phyloP scores from a whole-genome alignment of 352 stramenopile genomes.

The Phytophthora chlamydospora region DNA sequence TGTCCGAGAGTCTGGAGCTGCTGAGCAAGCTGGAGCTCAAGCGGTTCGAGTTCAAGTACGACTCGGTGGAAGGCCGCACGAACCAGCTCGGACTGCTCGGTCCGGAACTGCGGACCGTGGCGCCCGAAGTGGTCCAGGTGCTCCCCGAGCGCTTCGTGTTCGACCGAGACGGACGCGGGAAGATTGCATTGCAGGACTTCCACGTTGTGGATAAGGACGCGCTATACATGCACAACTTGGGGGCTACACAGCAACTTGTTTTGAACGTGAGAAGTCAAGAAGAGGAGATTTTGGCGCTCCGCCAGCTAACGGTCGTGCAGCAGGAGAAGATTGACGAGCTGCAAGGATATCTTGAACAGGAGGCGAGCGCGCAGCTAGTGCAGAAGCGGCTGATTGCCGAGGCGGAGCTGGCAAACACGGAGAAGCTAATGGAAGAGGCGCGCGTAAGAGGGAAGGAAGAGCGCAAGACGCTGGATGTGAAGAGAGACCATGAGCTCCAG shows the following conservation, averaged over 20 bases:
- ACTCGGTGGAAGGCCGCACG: slow-evolving; percentile 65
- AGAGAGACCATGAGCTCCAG: slow-evolving; percentile 54
- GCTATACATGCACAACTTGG: slow-evolving; percentile 93
- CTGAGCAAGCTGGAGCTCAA: slow-evolving; percentile 60
- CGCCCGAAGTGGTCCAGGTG: slow-evolving; percentile 79
- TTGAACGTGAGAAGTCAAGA: slow-evolving; percentile 36
- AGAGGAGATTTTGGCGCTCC: slow-evolving; percentile 41
- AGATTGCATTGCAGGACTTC: slow-evolving; percentile 81
- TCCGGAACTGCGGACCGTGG: slow-evolving; percentile 54
- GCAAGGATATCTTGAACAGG: slow-evolving; percentile 60
- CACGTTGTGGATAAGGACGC: slow-evolving; percentile 88
- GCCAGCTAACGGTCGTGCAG: slow-evolving; percentile 32
- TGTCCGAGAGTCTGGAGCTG: slow-evolving; percentile 52
- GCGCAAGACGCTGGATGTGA: slow-evolving; percentile 48
- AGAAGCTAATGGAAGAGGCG: slow-evolving; percentile 53
- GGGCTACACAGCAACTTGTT: slow-evolving; percentile 87
- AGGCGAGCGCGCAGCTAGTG: slow-evolving; percentile 66
- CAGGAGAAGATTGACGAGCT: slow-evolving; percentile 47
- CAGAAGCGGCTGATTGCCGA: slow-evolving; percentile 68
- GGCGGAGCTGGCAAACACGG: slow-evolving; percentile 34
- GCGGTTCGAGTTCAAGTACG: slow-evolving; percentile 84
- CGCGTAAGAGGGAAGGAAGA: slow-evolving; percentile 57
- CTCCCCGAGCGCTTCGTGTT: slow-evolving; percentile 63
- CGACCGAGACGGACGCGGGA: slow-evolving; percentile 50
- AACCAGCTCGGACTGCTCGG: slow-evolving; percentile 75